phyloP scores from a whole-genome alignment of 2,329 filamentous ascomycete species.

The Alternaria sp. region DNA sequence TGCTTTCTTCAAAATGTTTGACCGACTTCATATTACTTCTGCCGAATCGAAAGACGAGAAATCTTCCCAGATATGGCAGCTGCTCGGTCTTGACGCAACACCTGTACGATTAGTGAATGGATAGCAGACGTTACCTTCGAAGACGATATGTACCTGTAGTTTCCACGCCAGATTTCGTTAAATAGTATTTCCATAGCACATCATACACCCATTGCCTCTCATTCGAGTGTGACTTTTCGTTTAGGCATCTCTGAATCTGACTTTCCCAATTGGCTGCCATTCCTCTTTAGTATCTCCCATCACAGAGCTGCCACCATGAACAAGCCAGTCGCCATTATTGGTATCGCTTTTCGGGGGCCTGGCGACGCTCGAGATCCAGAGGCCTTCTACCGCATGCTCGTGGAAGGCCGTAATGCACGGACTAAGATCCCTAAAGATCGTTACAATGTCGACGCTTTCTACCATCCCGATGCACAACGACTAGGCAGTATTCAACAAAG shows the following conservation, averaged over 20 bases:
- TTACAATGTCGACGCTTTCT: conserved; percentile 28
- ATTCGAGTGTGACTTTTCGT: neutral
- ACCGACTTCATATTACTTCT: neutral
- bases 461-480: conserved; percentile 24
- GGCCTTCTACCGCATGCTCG: conserved; percentile 27
- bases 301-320: conserved; percentile 3
- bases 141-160: neutral
- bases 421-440: conserved; percentile 22
- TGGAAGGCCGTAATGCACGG: conserved; percentile 17
- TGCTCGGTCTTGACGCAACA: neutral
- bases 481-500: conserved; percentile 10
- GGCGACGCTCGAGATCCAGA: conserved; percentile 23
- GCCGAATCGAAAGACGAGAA: neutral
- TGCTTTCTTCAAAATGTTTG: neutral
- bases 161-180: neutral
- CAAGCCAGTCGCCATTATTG: conserved; percentile 40
- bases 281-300: neutral
- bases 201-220: neutral
- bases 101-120: conserved; percentile 2
- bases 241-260: neutral
- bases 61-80: neutral
- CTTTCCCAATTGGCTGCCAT: neutral
- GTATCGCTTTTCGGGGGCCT: conserved; percentile 38
- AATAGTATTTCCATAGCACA: neutral
- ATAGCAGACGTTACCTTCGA: neutral